Base-by-base conservation (phyloP, 139 green algal species). In the Pycnococcus provasolii region DNA sequence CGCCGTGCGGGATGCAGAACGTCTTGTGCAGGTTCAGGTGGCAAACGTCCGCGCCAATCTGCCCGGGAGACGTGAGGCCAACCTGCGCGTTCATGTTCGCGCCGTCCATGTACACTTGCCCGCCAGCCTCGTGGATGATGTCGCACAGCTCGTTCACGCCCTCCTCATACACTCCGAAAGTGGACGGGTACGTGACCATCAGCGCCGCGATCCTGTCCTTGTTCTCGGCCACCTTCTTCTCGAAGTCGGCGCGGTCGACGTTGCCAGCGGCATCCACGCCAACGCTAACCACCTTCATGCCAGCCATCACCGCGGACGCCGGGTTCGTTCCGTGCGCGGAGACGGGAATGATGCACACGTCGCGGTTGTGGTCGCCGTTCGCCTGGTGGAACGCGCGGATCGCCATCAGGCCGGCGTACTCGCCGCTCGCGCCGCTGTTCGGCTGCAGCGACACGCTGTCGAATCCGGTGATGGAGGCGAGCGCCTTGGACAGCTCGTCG, bases 11-110 rank as follows among this genome's bases (percentile, higher is more conserved):
- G 81, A 99, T 99, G 87, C 92, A 98, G 84, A 99, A 99, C 53
- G 94, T 99, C 85, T 99, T 99, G 89, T 99, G 94, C 67, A 99
- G 82, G 82, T 99, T 99, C 6, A 99, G 77, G 78, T 99, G 94
- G 81, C 94, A 99, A 69, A 99, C 94, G 73, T 99, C 94, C 4
- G 94, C 94, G 65, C 94, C 93, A 63, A 99, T 98, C 81, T 91
- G 81, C 51, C 94, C 94, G 39, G 94, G 94, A 9, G 87, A 86
- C 6, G 94, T 99, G 44, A 99, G 79, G 11, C 94, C 94, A 1
- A 99, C 93, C 88, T 95, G 89, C 13, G 93, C 93, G 73, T 99
- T 99, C 93, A 99, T 99, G 86, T 99, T 99, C 68, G 93, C 93
- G 1, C 93, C 93, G 76, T 99, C 93, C 93, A 99, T 99, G 91